Evolutionary conservation across 441 rosid genomes (phyloP).

Genomic region (Corymbia citriodora): DNA sequence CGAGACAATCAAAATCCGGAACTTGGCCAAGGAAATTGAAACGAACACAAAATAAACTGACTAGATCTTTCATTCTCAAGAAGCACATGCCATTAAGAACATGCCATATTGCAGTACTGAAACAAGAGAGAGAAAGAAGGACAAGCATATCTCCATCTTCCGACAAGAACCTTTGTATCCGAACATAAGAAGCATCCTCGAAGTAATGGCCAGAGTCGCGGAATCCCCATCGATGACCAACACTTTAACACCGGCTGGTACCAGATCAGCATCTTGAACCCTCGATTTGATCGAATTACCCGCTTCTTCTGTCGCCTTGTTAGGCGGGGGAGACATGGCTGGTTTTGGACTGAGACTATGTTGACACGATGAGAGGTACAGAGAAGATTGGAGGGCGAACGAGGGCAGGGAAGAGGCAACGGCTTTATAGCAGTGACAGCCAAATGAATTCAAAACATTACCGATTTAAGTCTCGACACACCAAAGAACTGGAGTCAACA

Average conservation of each 20-base stretch:
- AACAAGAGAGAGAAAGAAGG: neutral
- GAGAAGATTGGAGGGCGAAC: neutral
- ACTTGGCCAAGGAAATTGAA: neutral
- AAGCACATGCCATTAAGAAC: neutral
- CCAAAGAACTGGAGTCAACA: neutral
- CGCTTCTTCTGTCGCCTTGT: neutral
- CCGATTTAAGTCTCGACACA: neutral
- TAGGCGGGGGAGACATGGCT: neutral
- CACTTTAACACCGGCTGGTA: slow-evolving; percentile 3
- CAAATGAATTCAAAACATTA: neutral
- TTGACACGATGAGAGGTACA: neutral
- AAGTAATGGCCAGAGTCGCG: slow-evolving; percentile 22
- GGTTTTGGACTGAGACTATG: neutral
- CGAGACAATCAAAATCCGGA: neutral
- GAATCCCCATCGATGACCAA: slow-evolving; percentile 37
- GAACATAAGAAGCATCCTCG: slow-evolving; percentile 23
- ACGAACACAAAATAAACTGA: neutral
- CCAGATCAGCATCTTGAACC: neutral
- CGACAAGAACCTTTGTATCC: slow-evolving; percentile 30
- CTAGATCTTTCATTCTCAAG: neutral
- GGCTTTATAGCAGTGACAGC: neutral
- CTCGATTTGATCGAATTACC: neutral
- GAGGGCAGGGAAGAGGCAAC: neutral
- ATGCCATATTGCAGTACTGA: neutral
- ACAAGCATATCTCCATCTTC: neutral